A percentile compares a stretch with the other conserved stretches of the same genome.
phyloP scores from a whole-genome alignment of 1,139 yeast species.

The Taphrina pruni region DNA sequence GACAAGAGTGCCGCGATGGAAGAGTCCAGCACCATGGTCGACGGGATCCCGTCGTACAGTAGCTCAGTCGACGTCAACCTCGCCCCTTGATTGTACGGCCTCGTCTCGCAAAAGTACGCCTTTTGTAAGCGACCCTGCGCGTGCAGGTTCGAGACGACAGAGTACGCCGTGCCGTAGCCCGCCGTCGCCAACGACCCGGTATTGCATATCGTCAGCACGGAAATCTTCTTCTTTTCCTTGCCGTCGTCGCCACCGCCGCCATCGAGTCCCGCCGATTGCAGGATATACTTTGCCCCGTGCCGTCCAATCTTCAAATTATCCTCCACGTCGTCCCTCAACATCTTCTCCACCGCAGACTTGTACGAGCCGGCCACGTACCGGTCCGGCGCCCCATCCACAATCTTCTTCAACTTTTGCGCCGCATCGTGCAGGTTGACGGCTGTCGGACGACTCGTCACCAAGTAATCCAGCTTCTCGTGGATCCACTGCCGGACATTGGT shows the following conservation, averaged over 20 bases:
- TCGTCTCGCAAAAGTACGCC: conserved; percentile 88
- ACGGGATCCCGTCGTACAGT: conserved; percentile 81
- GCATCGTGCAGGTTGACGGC: conserved; percentile 92
- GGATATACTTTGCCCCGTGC: conserved; percentile 76
- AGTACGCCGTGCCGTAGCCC: conserved; percentile 96
- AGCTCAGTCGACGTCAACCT: conserved; percentile 90
- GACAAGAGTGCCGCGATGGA: conserved; percentile 81
- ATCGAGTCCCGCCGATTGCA: conserved; percentile 40
- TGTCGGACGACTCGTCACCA: conserved; percentile 85
- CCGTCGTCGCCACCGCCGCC: conserved; percentile 41
- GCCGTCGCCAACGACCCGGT: conserved; percentile 86
- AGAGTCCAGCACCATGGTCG: conserved; percentile 86
- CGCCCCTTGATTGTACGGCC: conserved; percentile 97
- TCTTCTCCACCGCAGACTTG: conserved; percentile 60
- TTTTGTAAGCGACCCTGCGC: conserved; percentile 59
- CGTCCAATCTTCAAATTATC: conserved; percentile 80
- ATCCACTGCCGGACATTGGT: conserved; percentile 47
- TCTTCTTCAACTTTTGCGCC: conserved; percentile 61
- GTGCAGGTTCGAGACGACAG: conserved; percentile 76
- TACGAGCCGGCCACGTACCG: conserved; percentile 55
- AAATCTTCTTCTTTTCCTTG: conserved; percentile 53
- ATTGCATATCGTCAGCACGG: conserved; percentile 76
- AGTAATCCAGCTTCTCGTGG: conserved; percentile 61
- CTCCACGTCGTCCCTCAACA: conserved; percentile 75
- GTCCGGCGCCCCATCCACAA: conserved; percentile 46